Base-by-base conservation (phyloP, 2,329 filamentous ascomycete species). In the Ophiostoma populinum region DNA sequence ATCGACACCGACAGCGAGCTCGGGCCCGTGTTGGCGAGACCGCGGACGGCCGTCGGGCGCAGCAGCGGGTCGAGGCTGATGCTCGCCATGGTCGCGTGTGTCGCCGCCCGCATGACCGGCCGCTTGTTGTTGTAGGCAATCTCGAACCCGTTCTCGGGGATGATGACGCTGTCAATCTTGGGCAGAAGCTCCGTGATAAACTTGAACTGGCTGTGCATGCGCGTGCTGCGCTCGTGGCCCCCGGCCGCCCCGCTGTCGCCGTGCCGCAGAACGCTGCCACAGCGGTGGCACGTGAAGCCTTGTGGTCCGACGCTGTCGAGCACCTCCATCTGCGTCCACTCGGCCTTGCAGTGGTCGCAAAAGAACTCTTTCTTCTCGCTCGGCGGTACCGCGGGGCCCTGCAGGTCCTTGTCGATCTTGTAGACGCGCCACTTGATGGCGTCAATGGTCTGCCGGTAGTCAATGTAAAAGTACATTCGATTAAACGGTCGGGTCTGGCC, bases 381-480 rank as follows among this genome's bases (percentile, higher is more conserved):
- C 8, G 77, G 78, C 1, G 82, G 77, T 13, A 81, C 75, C 12
- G 81, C 80, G 39, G 82, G 76, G 12, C 77, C 75, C 56, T 94
- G 86, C 40, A 95, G 83, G 36, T 79, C 75, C 52, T 87, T 86
- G 45, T 86, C 85, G 46, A 95, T 73, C 38, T 77, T 78, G 51
- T 87, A 86, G 34, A 93, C 75, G 42, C 82, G 78, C 69, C 80
- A 98, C 55, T 98, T 98, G 58, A 93, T 92, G 32, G 82, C 83
- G 57, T 98, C 90, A 49, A 98, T 83, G 24, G 87, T 83, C 39
- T 82, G 80, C 40, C 90, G 82, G 50, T 92, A 92, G 53, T 94
- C 86, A 52, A 98, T 87, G 57, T 82, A 98, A 61, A 92, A 98
- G 65, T 93, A 98, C 42, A 87, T 92, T 48, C 82, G 73, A 51